Percentiles rank a stretch among this genome's conserved stretches.
Conservation (phyloP, 257 asterid genomes). For the Gentiana dahurica region DNA sequence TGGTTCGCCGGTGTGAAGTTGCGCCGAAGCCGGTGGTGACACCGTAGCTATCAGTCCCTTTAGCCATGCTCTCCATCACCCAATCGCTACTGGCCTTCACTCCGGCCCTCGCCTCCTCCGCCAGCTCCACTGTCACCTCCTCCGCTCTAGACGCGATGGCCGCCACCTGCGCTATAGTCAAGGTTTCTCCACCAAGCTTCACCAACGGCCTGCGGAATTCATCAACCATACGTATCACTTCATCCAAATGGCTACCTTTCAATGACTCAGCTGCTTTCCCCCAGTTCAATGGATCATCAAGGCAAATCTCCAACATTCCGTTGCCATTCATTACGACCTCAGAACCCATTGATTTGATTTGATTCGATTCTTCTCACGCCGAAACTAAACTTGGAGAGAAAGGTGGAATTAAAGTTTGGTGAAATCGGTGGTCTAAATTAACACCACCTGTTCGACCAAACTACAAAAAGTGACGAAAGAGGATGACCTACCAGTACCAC, state of each 20-base stretch:
- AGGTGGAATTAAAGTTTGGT: too few species aligned
- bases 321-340: constrained; percentile 21
- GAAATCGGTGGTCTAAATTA: too few species aligned
- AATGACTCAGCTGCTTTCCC: constrained; percentile 66
- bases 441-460: too few species aligned
- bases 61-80: constrained; percentile 84
- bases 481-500: too few species aligned
- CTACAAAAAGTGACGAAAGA: too few species aligned
- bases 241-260: constrained; percentile 79
- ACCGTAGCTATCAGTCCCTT: constrained; percentile 87
- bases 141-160: constrained; percentile 53
- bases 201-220: constrained; percentile 74
- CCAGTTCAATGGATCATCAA: constrained; percentile 76
- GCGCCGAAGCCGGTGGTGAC: constrained; percentile 90
- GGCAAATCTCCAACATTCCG: constrained; percentile 30
- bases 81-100: constrained; percentile 95
- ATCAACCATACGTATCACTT: constrained; percentile 77
- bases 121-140: constrained; percentile 62
- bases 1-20: constrained; percentile 80
- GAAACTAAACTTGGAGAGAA: too few species aligned
- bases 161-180: constrained; percentile 79
- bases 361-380: background rate
- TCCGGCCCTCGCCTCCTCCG: constrained; percentile 66
- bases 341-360: constrained; percentile 8
- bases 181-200: constrained; percentile 63